Evolutionary conservation across 2,329 filamentous ascomycete genomes (phyloP).

Genomic region (Phialophora chinensis): DNA sequence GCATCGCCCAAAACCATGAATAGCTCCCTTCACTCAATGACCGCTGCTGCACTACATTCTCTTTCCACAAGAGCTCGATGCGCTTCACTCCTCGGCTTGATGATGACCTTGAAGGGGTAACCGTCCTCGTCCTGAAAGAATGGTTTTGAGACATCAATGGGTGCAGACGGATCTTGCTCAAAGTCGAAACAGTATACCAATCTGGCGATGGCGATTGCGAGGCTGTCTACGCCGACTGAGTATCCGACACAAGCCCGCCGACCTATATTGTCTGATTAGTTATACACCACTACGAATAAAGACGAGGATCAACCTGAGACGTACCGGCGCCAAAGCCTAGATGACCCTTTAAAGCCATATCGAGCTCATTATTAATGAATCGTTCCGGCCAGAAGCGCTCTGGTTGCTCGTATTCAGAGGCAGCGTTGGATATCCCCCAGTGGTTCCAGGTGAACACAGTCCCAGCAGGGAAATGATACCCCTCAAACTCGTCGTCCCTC

Average conservation of each 20-base stretch:
- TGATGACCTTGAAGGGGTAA: slow-evolving; percentile 40
- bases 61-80: slow-evolving; percentile 27
- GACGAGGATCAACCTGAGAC: neutral
- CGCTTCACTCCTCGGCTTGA: slow-evolving; percentile 30
- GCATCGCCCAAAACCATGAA: neutral
- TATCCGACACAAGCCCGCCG: slow-evolving; percentile 13
- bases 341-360: too few species aligned
- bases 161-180: slow-evolving; percentile 9
- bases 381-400: slow-evolving; percentile 11
- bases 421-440: neutral
- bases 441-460: slow-evolving; percentile 43
- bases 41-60: neutral
- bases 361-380: too few species aligned
- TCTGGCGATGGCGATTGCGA: slow-evolving; percentile 13
- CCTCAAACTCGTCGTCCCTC: slow-evolving; percentile 45
- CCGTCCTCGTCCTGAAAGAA: slow-evolving; percentile 21
- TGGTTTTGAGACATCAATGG: slow-evolving; percentile 6
- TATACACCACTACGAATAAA: neutral
- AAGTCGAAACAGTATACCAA: slow-evolving; percentile 20
- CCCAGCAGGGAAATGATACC: slow-evolving; percentile 56
- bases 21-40: too few species aligned
- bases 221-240: slow-evolving; percentile 7
- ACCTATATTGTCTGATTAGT: neutral
- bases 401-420: slow-evolving; percentile 2
- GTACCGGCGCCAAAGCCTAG: too few species aligned